Percentiles rank a stretch among this genome's conserved stretches.
phyloP scores from a whole-genome alignment of 2,329 filamentous ascomycete species.

The Septoria petroselini region DNA sequence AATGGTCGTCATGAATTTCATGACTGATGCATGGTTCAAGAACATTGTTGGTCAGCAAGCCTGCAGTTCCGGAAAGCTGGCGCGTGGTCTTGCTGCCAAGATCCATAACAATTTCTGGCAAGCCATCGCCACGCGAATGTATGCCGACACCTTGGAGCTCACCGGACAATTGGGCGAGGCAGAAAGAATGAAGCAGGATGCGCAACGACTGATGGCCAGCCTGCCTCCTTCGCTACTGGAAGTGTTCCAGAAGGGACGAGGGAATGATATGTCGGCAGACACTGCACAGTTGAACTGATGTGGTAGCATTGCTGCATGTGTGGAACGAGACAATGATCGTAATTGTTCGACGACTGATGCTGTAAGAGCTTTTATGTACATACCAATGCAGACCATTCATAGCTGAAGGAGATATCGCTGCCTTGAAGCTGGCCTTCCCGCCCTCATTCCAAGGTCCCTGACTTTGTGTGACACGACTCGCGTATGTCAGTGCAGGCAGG shows the following conservation, averaged over 20 bases:
- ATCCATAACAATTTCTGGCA: constrained; percentile 39
- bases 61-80: constrained; percentile 49
- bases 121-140: constrained; percentile 73
- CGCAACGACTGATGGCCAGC: constrained; percentile 22
- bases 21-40: constrained; percentile 78
- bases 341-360: too few relatives aligned
- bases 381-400: too few relatives aligned
- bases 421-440: too few relatives aligned
- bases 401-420: too few relatives aligned
- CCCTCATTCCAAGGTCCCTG: too few relatives aligned
- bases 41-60: constrained; percentile 67
- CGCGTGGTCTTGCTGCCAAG: constrained; percentile 54
- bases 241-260: constrained; percentile 12
- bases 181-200: constrained; percentile 25
- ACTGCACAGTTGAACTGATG: background rate
- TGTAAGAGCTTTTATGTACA: too few relatives aligned
- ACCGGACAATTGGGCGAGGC: constrained; percentile 52
- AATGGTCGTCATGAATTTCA: constrained; percentile 79
- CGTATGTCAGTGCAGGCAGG: too few relatives aligned
- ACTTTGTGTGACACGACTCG: too few relatives aligned
- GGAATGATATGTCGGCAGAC: background rate
- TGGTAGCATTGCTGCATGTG: background rate
- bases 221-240: constrained; percentile 25
- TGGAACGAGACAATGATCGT: background rate
- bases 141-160: constrained; percentile 70